phyloP scores from a whole-genome alignment of 306 rosid species.

The Alnus rubra region DNA sequence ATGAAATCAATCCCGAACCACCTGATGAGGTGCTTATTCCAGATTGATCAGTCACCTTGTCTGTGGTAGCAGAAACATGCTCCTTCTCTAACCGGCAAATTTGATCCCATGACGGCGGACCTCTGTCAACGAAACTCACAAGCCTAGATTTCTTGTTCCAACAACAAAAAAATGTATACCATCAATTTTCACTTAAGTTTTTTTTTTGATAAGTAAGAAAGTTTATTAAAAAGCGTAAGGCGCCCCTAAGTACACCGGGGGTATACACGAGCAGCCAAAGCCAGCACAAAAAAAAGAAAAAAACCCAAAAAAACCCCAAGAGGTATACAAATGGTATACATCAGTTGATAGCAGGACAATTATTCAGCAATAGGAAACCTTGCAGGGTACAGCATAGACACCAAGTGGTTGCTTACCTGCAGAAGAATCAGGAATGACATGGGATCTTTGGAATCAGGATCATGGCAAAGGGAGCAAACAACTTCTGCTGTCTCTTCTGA shows the following conservation, averaged over 20 bases:
- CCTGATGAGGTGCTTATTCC: constrained; percentile 36
- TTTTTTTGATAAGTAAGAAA: too few relatives aligned
- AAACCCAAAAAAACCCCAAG: too few relatives aligned
- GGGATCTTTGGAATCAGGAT: constrained; percentile 62
- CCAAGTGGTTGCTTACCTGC: constrained; percentile 48
- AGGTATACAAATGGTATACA: constrained; percentile 11
- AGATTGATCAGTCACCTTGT: constrained; percentile 43
- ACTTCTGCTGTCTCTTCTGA: constrained; percentile 59
- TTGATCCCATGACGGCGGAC: constrained; percentile 74
- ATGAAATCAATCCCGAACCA: constrained; percentile 43
- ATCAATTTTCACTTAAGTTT: constrained; percentile 26
- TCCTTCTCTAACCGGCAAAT: constrained; percentile 49
- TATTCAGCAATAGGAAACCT: constrained; percentile 12
- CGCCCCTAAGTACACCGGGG: too few relatives aligned
- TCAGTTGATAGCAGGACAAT: constrained; percentile 5
- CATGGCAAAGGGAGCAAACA: constrained; percentile 95
- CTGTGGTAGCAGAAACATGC: constrained; percentile 32
- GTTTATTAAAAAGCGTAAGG: too few relatives aligned
- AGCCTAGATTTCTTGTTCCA: constrained; percentile 80
- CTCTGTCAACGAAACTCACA: constrained; percentile 72
- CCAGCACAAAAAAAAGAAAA: too few relatives aligned
- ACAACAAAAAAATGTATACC: constrained; percentile 10
- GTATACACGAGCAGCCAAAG: too few relatives aligned
- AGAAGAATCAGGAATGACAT: constrained; percentile 81
- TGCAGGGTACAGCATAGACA: constrained; percentile 10